Conservation (phyloP, 441 rosid genomes). For the Erodium moschatum region DNA sequence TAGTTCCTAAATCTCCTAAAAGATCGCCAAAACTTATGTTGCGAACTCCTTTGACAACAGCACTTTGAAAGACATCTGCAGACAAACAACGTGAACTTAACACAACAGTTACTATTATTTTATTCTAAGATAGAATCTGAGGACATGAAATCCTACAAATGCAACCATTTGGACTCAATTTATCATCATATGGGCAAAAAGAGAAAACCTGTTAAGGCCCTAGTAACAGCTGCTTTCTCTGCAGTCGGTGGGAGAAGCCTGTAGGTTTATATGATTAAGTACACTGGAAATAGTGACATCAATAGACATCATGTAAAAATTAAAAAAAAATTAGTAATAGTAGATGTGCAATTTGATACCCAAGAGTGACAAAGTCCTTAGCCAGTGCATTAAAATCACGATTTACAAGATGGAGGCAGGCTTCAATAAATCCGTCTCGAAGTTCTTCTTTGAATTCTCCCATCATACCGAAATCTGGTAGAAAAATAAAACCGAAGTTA, state of each 20-base stretch:
- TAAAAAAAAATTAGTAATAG: not conserved
- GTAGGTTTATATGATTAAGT: conserved; percentile 20
- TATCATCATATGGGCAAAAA: conserved; percentile 15
- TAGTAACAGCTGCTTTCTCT: conserved; percentile 68
- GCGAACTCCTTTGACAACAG: conserved; percentile 73
- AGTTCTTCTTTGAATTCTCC: conserved; percentile 88
- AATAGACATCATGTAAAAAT: not conserved
- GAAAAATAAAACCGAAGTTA: conserved; percentile 30
- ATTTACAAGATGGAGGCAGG: conserved; percentile 94
- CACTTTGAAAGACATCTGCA: conserved; percentile 67
- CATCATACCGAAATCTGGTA: conserved; percentile 97
- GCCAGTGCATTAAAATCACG: conserved; percentile 85
- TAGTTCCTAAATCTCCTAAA: conserved; percentile 70
- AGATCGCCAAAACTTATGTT: conserved; percentile 93
- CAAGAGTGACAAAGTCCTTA: conserved; percentile 85
- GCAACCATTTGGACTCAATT: conserved; percentile 8
- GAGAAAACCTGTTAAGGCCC: conserved; percentile 69
- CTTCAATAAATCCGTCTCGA: conserved; percentile 86
- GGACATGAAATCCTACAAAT: conserved; percentile 15
- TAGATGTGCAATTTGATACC: conserved; percentile 38
- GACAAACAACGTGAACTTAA: conserved; percentile 17
- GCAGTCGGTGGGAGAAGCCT: conserved; percentile 92
- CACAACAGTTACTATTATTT: conserved; percentile 13
- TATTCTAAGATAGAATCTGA: conserved; percentile 1
- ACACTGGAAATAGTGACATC: not conserved